Percentiles rank a stretch among this genome's conserved stretches.
Evolutionary conservation across 148 eudicot genomes (phyloP).

Genomic region (Vaccinium macrocarpon): DNA sequence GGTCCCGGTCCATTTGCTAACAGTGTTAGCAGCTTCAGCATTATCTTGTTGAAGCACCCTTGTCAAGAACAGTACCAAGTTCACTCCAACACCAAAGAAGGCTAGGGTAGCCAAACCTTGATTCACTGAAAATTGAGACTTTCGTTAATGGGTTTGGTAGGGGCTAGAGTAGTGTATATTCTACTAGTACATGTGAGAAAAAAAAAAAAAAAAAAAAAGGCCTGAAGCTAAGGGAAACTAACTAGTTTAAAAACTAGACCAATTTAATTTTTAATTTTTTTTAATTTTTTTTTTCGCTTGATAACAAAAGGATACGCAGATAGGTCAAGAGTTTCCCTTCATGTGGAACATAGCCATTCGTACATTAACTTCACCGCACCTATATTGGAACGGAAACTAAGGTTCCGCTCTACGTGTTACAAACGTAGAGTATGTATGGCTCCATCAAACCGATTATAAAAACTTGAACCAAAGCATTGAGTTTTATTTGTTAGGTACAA

Average conservation of each 20-base stretch:
- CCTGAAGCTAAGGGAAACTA: too few relatives aligned
- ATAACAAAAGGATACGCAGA: too few relatives aligned
- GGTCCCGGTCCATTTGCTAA: slow-evolving; percentile 96
- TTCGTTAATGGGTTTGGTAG: too few relatives aligned
- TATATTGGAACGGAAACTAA: background rate
- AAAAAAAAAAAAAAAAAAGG: too few relatives aligned
- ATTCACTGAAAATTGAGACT: slow-evolving; percentile 36
- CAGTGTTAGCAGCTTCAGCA: slow-evolving; percentile 85
- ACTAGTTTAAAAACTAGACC: too few relatives aligned
- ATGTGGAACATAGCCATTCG: background rate
- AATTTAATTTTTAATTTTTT: too few relatives aligned
- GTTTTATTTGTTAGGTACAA: background rate
- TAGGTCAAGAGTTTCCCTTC: too few relatives aligned
- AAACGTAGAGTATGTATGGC: background rate
- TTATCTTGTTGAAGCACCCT: slow-evolving; percentile 76
- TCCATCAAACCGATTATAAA: too few relatives aligned
- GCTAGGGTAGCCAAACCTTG: slow-evolving; percentile 93
- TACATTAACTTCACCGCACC: background rate
- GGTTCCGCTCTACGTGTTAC: background rate
- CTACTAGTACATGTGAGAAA: too few relatives aligned
- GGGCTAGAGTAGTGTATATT: too few relatives aligned
- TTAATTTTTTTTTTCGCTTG: too few relatives aligned
- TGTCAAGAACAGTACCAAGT: slow-evolving; percentile 78
- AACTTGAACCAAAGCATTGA: background rate
- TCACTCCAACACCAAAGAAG: slow-evolving; percentile 91